These are phyloP conservation scores for Aspergillus ustus DNA, from an alignment of 2,329 filamentous ascomycete species.

Conservation along the genomic window DNA sequence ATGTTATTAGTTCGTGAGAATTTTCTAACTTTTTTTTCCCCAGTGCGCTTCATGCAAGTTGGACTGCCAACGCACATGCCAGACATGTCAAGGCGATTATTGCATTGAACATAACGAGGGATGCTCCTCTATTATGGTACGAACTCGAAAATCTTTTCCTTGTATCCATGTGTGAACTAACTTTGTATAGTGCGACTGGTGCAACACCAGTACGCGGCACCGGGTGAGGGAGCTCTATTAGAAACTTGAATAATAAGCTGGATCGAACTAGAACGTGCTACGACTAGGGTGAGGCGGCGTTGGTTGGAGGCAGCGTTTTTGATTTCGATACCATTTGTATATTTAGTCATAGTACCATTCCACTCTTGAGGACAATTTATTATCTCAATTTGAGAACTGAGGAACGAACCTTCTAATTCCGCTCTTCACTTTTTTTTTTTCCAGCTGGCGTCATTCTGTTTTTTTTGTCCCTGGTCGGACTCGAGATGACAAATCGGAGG, in stretches of 20 bases:
- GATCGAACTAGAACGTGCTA: neutral
- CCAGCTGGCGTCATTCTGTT: neutral
- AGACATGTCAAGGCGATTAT: conserved; percentile 76
- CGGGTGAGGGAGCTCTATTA: conserved; percentile 38
- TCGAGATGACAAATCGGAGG: conserved; percentile 27
- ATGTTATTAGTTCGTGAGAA: neutral
- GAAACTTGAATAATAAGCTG: neutral
- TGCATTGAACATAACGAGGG: conserved; percentile 84
- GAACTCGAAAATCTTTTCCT: conserved; percentile 9
- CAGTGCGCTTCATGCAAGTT: conserved; percentile 78
- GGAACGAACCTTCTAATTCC: neutral
- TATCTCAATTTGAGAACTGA: neutral
- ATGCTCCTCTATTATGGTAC: conserved; percentile 65
- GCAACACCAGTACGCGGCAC: conserved; percentile 44
- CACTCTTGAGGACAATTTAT: neutral
- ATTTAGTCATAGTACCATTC: neutral
- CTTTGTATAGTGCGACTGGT: conserved; percentile 46
- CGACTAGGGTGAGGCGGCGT: no score
- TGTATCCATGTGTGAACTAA: neutral
- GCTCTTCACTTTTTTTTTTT: neutral
- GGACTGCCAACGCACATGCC: conserved; percentile 72
- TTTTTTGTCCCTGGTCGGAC: neutral
- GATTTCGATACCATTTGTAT: conserved; percentile 2
- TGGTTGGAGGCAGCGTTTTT: neutral
- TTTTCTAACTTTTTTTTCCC: conserved; percentile 11